Conservation (phyloP, 1,284 basidiomycete genomes). For the Trichosporon sp. region DNA sequence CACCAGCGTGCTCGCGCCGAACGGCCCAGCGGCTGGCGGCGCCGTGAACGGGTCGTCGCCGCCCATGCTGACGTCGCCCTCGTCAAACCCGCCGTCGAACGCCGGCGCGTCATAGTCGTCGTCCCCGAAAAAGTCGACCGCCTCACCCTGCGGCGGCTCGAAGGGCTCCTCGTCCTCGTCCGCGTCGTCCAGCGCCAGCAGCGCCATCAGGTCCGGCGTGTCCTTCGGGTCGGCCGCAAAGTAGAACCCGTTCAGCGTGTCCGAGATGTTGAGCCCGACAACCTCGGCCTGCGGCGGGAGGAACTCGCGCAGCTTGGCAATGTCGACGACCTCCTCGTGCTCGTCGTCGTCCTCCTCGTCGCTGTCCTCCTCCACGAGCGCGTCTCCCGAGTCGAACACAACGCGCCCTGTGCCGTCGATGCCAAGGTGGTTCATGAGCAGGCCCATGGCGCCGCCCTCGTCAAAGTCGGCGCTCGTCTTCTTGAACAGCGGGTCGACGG, state of each 20-base stretch:
- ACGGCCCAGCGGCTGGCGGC: slow-evolving; percentile 58
- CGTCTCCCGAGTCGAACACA: slow-evolving; percentile 94
- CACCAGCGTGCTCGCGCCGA: slow-evolving; percentile 64
- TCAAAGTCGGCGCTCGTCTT: slow-evolving; percentile 99
- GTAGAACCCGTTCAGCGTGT: slow-evolving; percentile 72
- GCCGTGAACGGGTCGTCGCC: slow-evolving; percentile 38
- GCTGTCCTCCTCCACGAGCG: slow-evolving; percentile 64
- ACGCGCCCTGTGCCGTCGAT: slow-evolving; percentile 79
- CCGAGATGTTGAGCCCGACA: slow-evolving; percentile 68
- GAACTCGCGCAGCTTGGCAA: slow-evolving; percentile 66
- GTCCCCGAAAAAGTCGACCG: slow-evolving; percentile 53
- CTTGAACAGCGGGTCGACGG: slow-evolving; percentile 92
- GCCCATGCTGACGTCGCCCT: slow-evolving; percentile 36
- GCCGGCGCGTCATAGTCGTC: slow-evolving; percentile 68
- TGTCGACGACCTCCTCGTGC: slow-evolving; percentile 39
- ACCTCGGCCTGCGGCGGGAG: slow-evolving; percentile 63
- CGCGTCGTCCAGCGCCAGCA: slow-evolving; percentile 31
- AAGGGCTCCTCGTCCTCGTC: slow-evolving; percentile 6
- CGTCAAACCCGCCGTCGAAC: slow-evolving; percentile 56
- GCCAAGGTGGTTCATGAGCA: slow-evolving; percentile 89
- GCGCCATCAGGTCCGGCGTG: slow-evolving; percentile 50
- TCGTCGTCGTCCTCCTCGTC: slow-evolving; percentile 64
- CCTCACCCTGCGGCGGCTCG: slow-evolving; percentile 23
- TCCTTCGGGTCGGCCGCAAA: slow-evolving; percentile 62
- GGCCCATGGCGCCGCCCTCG: slow-evolving; percentile 91